phyloP scores from a whole-genome alignment of 805 yeast genomes.

The Lipomyces japonicus region DNA sequence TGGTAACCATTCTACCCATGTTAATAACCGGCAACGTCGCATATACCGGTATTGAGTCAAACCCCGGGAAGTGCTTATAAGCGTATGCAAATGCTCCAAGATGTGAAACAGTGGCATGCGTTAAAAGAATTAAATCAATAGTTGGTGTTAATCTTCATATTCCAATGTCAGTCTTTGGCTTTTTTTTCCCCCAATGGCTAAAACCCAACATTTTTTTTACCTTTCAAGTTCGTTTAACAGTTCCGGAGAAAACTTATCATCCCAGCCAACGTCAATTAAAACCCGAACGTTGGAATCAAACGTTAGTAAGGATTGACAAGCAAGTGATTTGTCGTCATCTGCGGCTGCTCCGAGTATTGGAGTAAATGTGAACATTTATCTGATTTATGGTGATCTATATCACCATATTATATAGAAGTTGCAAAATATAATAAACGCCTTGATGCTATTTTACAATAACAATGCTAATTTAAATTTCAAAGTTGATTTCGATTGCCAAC shows the following conservation, averaged over 20 bases:
- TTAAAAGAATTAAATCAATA: conserved; percentile 68
- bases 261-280: conserved; percentile 43
- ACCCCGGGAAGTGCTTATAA: conserved; percentile 51
- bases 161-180: too few relatives aligned
- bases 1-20: conserved; percentile 77
- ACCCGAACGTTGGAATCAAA: conserved; percentile 36
- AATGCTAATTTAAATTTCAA: too few relatives aligned
- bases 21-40: conserved; percentile 88
- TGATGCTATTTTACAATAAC: too few relatives aligned
- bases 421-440: too few relatives aligned
- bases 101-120: conserved; percentile 79
- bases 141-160: conserved; percentile 27
- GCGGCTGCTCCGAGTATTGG: conserved; percentile 30
- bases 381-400: too few relatives aligned
- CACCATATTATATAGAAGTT: too few relatives aligned
- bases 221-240: conserved; percentile 18
- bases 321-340: conserved; percentile 20
- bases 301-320: conserved; percentile 35
- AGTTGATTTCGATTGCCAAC: too few relatives aligned
- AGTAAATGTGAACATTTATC: conserved; percentile 38
- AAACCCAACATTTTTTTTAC: conserved; percentile 5
- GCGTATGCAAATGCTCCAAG: conserved; percentile 74
- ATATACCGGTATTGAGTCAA: conserved; percentile 60
- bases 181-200: not conserved
- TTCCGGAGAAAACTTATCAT: conserved; percentile 27